phyloP scores from a whole-genome alignment of 495 filamentous ascomycete genomes.

The Elasticomyces elasticus region DNA sequence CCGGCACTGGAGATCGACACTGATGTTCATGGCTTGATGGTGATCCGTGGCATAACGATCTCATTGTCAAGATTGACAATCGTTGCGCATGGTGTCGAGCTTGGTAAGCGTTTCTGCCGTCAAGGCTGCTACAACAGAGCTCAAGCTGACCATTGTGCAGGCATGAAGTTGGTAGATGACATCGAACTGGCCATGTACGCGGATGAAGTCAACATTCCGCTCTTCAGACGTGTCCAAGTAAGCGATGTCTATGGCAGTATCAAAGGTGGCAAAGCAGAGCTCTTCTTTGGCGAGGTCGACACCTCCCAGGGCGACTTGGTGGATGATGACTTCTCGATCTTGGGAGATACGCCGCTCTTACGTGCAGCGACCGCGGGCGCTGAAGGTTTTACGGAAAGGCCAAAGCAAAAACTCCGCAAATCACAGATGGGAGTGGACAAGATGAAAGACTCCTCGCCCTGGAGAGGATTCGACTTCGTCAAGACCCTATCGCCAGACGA shows the following conservation, averaged over 20 bases:
- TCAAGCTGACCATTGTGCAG: neutral
- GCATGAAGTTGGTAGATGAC: slow-evolving; percentile 30
- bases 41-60: slow-evolving; percentile 31
- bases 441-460: slow-evolving; percentile 22
- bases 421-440: slow-evolving; percentile 23
- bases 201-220: slow-evolving; percentile 27
- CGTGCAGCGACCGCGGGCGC: slow-evolving; percentile 21
- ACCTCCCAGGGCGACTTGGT: slow-evolving; percentile 11
- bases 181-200: slow-evolving; percentile 34
- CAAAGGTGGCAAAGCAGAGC: slow-evolving; percentile 33
- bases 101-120: slow-evolving; percentile 16
- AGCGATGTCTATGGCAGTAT: slow-evolving; percentile 32
- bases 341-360: slow-evolving; percentile 27
- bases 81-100: slow-evolving; percentile 32
- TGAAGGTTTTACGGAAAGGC: slow-evolving; percentile 4
- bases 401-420: neutral
- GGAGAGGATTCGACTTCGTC: slow-evolving; percentile 15
- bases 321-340: slow-evolving; percentile 25
- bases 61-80: slow-evolving; percentile 28
- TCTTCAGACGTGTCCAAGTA: slow-evolving; percentile 30
- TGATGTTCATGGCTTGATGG: slow-evolving; percentile 31
- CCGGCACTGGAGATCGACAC: slow-evolving; percentile 36
- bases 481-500: slow-evolving; percentile 25
- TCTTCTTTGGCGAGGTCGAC: slow-evolving; percentile 30
- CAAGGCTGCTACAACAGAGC: neutral